Base-by-base conservation (phyloP, 306 rosid genomes). In the Castanea crenata region DNA sequence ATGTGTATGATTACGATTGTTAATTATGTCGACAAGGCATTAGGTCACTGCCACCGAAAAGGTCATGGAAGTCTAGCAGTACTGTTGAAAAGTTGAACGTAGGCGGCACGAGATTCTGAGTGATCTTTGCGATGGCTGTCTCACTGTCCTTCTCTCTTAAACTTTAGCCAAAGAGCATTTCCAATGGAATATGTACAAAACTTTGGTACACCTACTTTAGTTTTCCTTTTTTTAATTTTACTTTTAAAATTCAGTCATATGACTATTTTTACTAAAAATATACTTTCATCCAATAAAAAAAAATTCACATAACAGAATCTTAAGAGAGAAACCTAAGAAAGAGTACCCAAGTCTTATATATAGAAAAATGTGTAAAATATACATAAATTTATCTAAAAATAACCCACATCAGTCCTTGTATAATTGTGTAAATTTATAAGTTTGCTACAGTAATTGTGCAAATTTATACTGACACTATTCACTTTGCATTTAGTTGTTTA, bases 281-380 rank as follows among this genome's bases (percentile, higher is more conserved):
- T 1, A 6, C 0, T 38, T 38, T 0, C 0, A 2, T 38, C 7
- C 0, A 0, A 8, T 38, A 0, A 2, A 0, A 38, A 7, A 38
- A 38, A 38, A 38, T 38, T 38, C 3, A 38, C 1, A 8, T 7
- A 2, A 0, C 0, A 38, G 0, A 38, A 38, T 38, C 0, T 38
- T 38, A 38, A 38, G 46, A 38, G 11, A 38, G 0, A 38, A 7
- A 38, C 0, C 0, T 38, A 38, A 38, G 2, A 0, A 38, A 38
- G 0, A 38, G 46, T 2, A 38, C 2, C 3, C 7, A 38, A 38
- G 1, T 38, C 11, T 38, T 38, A 2, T 8, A 0, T 0, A 7
- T 38, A 38, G 11, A 38, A 38, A 38, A 38, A 38, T 38, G 3
- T 38, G 2, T 7, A 38, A 2, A 38, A 38, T 38, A 7, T 38